Conservation (phyloP, 2,329 filamentous ascomycete species). For the Alternaria burnsii region DNA sequence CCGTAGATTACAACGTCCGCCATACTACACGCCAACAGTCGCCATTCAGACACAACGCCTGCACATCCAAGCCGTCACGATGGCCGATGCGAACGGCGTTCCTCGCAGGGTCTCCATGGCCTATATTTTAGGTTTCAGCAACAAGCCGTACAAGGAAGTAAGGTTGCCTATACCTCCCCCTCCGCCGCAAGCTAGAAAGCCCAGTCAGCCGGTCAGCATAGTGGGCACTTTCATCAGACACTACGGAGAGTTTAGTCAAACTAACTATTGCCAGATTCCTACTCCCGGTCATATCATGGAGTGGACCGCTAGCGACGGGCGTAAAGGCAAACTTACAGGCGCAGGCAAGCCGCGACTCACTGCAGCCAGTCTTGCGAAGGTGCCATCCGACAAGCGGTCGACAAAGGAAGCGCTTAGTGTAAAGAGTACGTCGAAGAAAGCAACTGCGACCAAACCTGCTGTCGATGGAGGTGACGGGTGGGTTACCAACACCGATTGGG, state of each 20-base stretch:
- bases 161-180: constrained; percentile 21
- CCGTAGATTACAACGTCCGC: too few relatives aligned
- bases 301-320: constrained; percentile 47
- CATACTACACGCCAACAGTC: neutral
- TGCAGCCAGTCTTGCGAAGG: constrained; percentile 21
- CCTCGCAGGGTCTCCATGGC: constrained; percentile 36
- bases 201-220: constrained; percentile 22
- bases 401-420: neutral
- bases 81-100: constrained; percentile 21
- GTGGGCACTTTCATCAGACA: constrained; percentile 3
- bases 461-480: neutral
- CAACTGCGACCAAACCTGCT: neutral
- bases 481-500: neutral
- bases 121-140: constrained; percentile 41
- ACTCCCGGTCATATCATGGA: constrained; percentile 41
- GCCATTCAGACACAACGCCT: neutral
- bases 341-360: constrained; percentile 26
- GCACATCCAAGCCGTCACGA: constrained; percentile 6
- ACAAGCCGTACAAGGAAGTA: constrained; percentile 40
- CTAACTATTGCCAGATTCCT: constrained; percentile 22
- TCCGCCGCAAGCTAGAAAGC: constrained; percentile 6
- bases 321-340: constrained; percentile 36
- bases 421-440: constrained; percentile 10
- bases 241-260: neutral
- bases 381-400: constrained; percentile 15